Conservation (phyloP, 1,284 basidiomycete species). For the Athelia psychrophila region DNA sequence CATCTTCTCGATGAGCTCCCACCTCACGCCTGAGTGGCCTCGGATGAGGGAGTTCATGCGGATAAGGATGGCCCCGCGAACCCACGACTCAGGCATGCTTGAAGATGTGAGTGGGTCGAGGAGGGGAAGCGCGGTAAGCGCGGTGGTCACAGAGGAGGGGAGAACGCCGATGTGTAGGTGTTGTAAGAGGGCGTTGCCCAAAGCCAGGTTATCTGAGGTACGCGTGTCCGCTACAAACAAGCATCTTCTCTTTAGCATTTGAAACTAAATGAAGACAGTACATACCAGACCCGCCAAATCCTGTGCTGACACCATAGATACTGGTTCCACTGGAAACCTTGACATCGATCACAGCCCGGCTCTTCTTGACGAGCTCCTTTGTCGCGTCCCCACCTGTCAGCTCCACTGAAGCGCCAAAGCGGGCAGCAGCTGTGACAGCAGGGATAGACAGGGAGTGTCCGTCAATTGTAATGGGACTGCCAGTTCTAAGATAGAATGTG, state of each 20-base stretch:
- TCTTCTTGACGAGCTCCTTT: conserved; percentile 32
- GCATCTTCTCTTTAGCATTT: not conserved
- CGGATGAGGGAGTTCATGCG: conserved; percentile 59
- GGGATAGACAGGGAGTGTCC: conserved; percentile 44
- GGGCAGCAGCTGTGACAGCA: conserved; percentile 44
- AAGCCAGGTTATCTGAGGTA: conserved; percentile 38
- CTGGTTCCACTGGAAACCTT: conserved; percentile 41
- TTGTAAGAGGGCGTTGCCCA: conserved; percentile 47
- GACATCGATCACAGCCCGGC: conserved; percentile 36
- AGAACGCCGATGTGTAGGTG: conserved; percentile 50
- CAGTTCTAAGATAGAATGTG: conserved; percentile 21
- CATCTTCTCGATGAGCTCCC: conserved; percentile 53
- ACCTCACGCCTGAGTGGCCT: conserved; percentile 59
- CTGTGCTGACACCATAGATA: conserved; percentile 52
- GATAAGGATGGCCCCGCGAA: conserved; percentile 57
- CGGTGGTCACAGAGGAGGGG: conserved; percentile 29
- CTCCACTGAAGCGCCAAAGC: conserved; percentile 32
- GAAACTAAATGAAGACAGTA: conserved; percentile 1
- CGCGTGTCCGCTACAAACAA: conserved; percentile 40
- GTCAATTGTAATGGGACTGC: conserved; percentile 36
- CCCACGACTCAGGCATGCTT: conserved; percentile 56
- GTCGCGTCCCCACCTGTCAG: conserved; percentile 29
- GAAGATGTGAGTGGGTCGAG: conserved; percentile 36
- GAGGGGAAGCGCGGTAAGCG: conserved; percentile 30
- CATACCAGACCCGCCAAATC: conserved; percentile 29